Conservation (phyloP, 2,329 filamentous ascomycete genomes). For the Chrysosporium keratinophilum region DNA sequence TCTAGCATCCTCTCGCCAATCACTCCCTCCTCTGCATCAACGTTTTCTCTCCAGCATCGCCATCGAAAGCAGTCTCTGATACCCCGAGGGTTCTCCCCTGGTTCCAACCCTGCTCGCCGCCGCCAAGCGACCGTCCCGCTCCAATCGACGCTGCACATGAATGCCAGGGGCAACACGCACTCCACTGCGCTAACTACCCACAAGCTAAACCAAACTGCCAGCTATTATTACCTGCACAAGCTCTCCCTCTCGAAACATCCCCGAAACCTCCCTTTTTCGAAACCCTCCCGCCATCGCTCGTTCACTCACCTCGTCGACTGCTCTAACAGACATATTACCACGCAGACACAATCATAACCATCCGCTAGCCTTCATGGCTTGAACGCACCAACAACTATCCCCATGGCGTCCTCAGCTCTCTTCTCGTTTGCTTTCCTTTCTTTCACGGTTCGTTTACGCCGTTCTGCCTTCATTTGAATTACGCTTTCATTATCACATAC, state of each 20-base stretch:
- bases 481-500: not conserved
- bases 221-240: not conserved
- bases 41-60: not conserved
- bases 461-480: constrained; percentile 8
- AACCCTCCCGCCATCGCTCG: not conserved
- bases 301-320: not conserved
- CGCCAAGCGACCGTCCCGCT: not conserved
- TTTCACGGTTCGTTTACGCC: constrained; percentile 11
- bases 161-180: not conserved
- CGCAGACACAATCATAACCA: no score
- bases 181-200: not conserved
- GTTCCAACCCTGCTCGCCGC: not conserved
- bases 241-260: not conserved
- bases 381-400: not conserved
- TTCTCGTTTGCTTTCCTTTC: constrained; percentile 4
- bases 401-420: constrained; percentile 3
- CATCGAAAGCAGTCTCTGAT: not conserved
- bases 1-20: no score
- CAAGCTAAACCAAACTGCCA: not conserved
- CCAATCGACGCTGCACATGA: constrained; percentile 9
- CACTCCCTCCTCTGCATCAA: no score
- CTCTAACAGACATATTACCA: not conserved
- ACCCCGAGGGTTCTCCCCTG: not conserved
- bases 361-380: constrained; percentile 2
- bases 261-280: not conserved